Base-by-base conservation (phyloP, 1,284 basidiomycete species). In the Chalciporus sp. region DNA sequence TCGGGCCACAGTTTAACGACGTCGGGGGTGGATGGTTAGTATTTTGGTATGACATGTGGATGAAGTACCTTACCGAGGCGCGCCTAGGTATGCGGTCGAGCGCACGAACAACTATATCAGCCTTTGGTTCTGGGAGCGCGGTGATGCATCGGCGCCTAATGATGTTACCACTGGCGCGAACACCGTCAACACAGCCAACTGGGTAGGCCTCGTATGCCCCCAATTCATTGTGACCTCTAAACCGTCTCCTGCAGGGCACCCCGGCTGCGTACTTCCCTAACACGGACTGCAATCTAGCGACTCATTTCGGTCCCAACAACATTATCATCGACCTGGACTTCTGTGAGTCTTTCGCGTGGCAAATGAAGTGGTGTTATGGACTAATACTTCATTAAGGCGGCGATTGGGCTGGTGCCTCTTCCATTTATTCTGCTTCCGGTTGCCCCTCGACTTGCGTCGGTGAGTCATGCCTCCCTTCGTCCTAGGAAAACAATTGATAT, bases 241-340 rank as follows among this genome's bases (percentile, higher is more conserved):
- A 61, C 60, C 2, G 58, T 60, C 1, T 64, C 60, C 42, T 71
- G 60, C 48, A 72, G 71, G 57, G 75, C 49, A 62, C 55, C 7
- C 76, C 75, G 1, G 59, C 61, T n/a, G 75, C 76, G 16, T 59
- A 65, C 52, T 77, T 78, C 53, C 73, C 75, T 1, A 67, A 67
- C 49, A 70, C 66, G 14, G 48, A 66, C 45, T 77, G 76, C 56
- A 58, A 75, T 52, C 52, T 78, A n/a, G 57, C 59, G 5, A 53
- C 58, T n/a, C 63, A 73, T 45, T 77, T 77, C 52, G 64, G 60
- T 44, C 63, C 69, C 4, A 72, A 78, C 48, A 73, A 72, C 44
- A 74, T 79, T 37, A 71, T 76, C 23, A 72, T 78, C 47, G 72
- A 75, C 39, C 53, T 79, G 46, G 74, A 73, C 1, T 71, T 74